Evolutionary conservation across 768 basidiomycete genomes (phyloP).

Genomic region (Tephrocybe sp.): DNA sequence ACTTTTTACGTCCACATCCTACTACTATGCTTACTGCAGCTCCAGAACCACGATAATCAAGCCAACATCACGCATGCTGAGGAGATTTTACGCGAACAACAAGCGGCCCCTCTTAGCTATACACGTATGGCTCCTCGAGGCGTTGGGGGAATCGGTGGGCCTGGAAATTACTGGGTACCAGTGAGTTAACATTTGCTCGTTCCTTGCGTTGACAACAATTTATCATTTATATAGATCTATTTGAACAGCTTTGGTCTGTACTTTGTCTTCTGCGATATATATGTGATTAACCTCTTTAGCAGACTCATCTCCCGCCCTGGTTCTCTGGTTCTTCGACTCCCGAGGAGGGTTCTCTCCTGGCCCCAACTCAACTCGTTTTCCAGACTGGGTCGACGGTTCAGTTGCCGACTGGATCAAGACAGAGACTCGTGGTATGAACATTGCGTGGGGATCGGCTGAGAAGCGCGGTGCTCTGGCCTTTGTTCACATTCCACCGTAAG

Average conservation of each 20-base stretch:
- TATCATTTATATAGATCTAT: constrained; percentile 32
- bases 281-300: constrained; percentile 1
- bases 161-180: constrained; percentile 79
- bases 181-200: constrained; percentile 37
- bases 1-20: background rate
- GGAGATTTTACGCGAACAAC: constrained; percentile 64
- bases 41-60: constrained; percentile 73
- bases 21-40: background rate
- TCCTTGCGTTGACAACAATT: background rate
- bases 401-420: constrained; percentile 61
- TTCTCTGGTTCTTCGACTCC: constrained; percentile 83
- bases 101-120: constrained; percentile 59
- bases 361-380: constrained; percentile 41
- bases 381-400: constrained; percentile 68
- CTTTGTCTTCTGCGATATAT: background rate
- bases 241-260: constrained; percentile 29
- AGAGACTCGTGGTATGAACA: constrained; percentile 55
- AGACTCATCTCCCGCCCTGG: constrained; percentile 51
- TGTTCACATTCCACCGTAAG: constrained; percentile 76
- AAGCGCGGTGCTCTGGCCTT: constrained; percentile 62
- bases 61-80: constrained; percentile 69
- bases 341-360: constrained; percentile 58
- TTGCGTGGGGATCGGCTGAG: constrained; percentile 55
- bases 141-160: constrained; percentile 63
- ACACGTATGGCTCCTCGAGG: constrained; percentile 60